Base-by-base conservation (phyloP, 306 rosid genomes). In the Quercus glauca region DNA sequence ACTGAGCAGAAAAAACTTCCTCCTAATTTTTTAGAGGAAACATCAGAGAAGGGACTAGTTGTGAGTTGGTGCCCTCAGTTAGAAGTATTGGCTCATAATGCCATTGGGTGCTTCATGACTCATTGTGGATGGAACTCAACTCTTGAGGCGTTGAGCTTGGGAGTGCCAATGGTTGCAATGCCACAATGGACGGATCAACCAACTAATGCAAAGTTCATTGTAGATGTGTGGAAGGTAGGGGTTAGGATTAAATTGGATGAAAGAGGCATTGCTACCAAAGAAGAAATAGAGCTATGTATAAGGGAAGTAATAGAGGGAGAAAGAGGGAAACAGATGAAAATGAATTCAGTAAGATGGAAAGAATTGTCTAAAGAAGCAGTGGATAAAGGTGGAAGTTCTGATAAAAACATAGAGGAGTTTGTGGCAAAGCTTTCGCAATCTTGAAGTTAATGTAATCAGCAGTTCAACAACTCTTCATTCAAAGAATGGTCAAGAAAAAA, bases 301-400 rank as follows among this genome's bases (percentile, higher is more conserved):
- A 37, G 60, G 18, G 71, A 76, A 49, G 60, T 76, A 10, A 76
- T 76, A 71, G 79, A 76, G 15, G 79, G 60, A 49, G 79, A 63
- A 58, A 26, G 60, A 25, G 71, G 11, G 6, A 61, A 9, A 35
- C 71, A 76, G 73, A n/a, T 76, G 7, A 60, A 61, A 37, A 37
- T 2, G 10, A 76, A 76, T 52, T 43, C 72, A 11, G 1, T 61
- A 15, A 67, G 49, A 41, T 63, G 57, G 79, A 76, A 45, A 70
- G 29, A 76, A 37, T 45, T 29, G 79, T 59, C 79, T 0, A 76
- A 76, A 29, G 57, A 60, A 41, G 79, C 79, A 4, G 20, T 61
- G 72, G 79, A 76, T 25, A 71, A 76, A 76, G 79, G 79, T 29
- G 79, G 79, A 4, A 76, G 79, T 55, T 76, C 73, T 21, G 60